Evolutionary conservation across 768 basidiomycete species (phyloP).

Genomic region (Naematelia aurantialba): DNA sequence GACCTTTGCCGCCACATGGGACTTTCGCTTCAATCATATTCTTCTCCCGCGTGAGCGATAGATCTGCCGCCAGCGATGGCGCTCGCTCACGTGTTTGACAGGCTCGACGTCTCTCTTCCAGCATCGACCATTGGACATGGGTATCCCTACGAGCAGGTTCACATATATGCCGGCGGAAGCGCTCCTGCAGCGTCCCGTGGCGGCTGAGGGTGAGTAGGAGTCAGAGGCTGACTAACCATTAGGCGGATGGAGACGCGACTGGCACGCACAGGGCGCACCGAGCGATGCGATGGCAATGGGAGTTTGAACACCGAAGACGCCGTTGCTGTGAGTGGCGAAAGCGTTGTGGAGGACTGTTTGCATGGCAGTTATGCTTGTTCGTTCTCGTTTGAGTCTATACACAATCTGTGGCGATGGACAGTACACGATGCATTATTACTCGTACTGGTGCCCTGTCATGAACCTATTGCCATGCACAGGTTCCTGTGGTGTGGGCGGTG

Average conservation of each 20-base stretch:
- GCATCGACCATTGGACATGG: conserved; percentile 19
- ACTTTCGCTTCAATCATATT: conserved; percentile 62
- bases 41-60: conserved; percentile 54
- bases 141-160: conserved; percentile 20
- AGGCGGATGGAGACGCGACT: conserved; percentile 23
- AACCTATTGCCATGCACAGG: too few relatives aligned
- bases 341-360: background rate
- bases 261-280: conserved; percentile 28
- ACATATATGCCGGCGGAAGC: conserved; percentile 30
- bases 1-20: conserved; percentile 59
- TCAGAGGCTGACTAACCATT: background rate
- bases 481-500: too few relatives aligned
- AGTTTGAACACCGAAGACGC: conserved; percentile 13
- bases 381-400: too few relatives aligned
- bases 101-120: conserved; percentile 41
- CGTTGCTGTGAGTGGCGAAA: conserved; percentile 1
- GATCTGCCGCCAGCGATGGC: background rate
- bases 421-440: too few relatives aligned
- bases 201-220: conserved; percentile 30
- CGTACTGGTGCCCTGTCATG: too few relatives aligned
- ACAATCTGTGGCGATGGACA: too few relatives aligned
- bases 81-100: background rate
- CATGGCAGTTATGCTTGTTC: too few relatives aligned
- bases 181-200: conserved; percentile 31
- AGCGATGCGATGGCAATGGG: conserved; percentile 26